Conservation (phyloP, 768 basidiomycete species). For the Lactarius akahatsu region DNA sequence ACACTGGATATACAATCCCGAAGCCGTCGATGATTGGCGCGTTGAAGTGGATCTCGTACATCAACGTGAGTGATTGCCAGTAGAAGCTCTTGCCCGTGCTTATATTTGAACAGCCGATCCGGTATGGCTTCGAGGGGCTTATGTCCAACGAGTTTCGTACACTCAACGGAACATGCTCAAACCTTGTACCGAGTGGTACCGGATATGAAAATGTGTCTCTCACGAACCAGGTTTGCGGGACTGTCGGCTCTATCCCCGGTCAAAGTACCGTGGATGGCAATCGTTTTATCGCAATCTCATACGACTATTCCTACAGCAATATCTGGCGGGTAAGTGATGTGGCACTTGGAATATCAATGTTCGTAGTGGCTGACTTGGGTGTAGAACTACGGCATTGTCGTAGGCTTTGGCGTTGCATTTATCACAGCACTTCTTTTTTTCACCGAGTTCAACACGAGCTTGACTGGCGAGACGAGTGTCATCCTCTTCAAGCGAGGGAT, state of each 20-base stretch:
- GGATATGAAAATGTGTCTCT: slow-evolving; percentile 57
- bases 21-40: slow-evolving; percentile 71
- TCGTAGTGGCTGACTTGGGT: neutral
- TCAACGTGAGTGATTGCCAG: slow-evolving; percentile 47
- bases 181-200: slow-evolving; percentile 59
- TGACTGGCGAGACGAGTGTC: slow-evolving; percentile 42
- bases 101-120: slow-evolving; percentile 51
- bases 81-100: slow-evolving; percentile 22
- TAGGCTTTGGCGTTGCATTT: slow-evolving; percentile 66
- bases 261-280: slow-evolving; percentile 60
- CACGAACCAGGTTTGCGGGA: slow-evolving; percentile 73
- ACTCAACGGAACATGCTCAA: slow-evolving; percentile 57
- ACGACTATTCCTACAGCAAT: slow-evolving; percentile 45
- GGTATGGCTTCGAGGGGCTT: slow-evolving; percentile 71
- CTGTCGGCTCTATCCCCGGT: slow-evolving; percentile 63
- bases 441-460: slow-evolving; percentile 52
- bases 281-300: slow-evolving; percentile 48
- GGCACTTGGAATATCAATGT: neutral
- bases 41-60: slow-evolving; percentile 79
- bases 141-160: slow-evolving; percentile 82
- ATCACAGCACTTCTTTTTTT: slow-evolving; percentile 54
- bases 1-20: slow-evolving; percentile 69
- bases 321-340: slow-evolving; percentile 46
- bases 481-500: slow-evolving; percentile 67
- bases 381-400: slow-evolving; percentile 68